These are phyloP conservation scores for Tylopilus subfusipes DNA, from an alignment of 768 basidiomycete species.

Conservation along the genomic window DNA sequence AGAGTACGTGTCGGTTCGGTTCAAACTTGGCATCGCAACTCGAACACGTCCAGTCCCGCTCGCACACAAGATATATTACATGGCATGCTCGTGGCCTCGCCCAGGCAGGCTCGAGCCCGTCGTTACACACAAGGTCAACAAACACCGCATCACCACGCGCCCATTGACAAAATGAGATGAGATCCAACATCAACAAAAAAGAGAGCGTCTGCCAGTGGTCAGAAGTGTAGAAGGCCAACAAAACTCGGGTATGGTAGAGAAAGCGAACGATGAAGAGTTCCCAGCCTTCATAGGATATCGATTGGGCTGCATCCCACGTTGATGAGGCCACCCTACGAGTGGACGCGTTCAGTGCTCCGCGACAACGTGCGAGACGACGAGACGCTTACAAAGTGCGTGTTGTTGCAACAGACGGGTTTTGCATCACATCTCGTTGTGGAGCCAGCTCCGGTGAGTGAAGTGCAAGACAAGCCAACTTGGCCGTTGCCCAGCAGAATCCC, in stretches of 20 bases:
- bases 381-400: slow-evolving; percentile 14
- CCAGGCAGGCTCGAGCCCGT: background rate
- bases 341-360: background rate
- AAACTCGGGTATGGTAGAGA: slow-evolving; percentile 11
- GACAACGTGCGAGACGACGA: background rate
- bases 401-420: slow-evolving; percentile 25
- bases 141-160: slow-evolving; percentile 11
- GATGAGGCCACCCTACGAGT: slow-evolving; percentile 21
- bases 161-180: slow-evolving; percentile 14
- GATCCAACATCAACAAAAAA: slow-evolving; percentile 24
- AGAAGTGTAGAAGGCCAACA: slow-evolving; percentile 16
- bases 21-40: background rate
- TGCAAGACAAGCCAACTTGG: slow-evolving; percentile 20
- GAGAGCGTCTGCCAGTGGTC: slow-evolving; percentile 19
- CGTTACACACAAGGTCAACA: slow-evolving; percentile 7
- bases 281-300: slow-evolving; percentile 2
- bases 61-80: slow-evolving; percentile 17
- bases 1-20: too few species aligned
- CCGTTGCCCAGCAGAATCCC: background rate
- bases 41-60: slow-evolving; percentile 17
- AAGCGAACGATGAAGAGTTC: slow-evolving; percentile 14
- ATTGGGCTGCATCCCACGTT: slow-evolving; percentile 26
- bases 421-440: slow-evolving; percentile 14
- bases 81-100: background rate
- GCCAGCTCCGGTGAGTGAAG: slow-evolving; percentile 24